Evolutionary conservation across 2,329 filamentous ascomycete species (phyloP), one percentile per base, ranked within the genome.

Genomic region (Tolypocladium endophyticum): DNA sequence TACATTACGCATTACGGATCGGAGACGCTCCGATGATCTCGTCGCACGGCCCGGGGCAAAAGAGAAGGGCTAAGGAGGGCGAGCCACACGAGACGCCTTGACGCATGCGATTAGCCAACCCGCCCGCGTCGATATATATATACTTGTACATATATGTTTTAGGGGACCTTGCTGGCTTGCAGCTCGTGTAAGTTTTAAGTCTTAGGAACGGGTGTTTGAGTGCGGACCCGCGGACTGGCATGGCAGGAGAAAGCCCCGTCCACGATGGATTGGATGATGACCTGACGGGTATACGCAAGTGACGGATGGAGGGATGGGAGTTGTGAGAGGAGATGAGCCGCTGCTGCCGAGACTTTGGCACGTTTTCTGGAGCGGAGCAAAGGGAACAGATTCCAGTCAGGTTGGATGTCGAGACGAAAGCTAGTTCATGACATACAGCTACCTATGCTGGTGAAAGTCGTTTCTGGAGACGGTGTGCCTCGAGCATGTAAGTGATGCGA

Each of bases 171-270:
- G 58, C 55, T n/a, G 8, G 30, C 36, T 28, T 58, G 58, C 61
- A 56, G 36, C 55, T 50, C 57, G 56, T 58, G 58, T 61, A 62
- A 50, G 57, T 60, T 59, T 61, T 43, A 60, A 58, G 59, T 54
- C 39, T 36, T 20, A 28, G 53, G 59, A 33, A 54, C 39, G 20
- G 41, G 28, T 60, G 55, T 58, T 58, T 47, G 59, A 55, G 35
- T 36, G 28, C 55, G 23, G 55, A 45, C 25, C 11, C 11, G 55
- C 28, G 38, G 55, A 35, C 18, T 9, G 28, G 55, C 55, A 57
- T 57, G 39, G 39, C 20, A 41, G 38, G 14, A 47, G 28, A 39
- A 57, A 57, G 8, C 7, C 28, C 47, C 28, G 47, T 52, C 28
- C 18, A 30, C n/a, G 25, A 52, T 20, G 47, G 47, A 52, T 28